Base-by-base conservation (phyloP, 768 basidiomycete genomes). In the Panellus pusillus region DNA sequence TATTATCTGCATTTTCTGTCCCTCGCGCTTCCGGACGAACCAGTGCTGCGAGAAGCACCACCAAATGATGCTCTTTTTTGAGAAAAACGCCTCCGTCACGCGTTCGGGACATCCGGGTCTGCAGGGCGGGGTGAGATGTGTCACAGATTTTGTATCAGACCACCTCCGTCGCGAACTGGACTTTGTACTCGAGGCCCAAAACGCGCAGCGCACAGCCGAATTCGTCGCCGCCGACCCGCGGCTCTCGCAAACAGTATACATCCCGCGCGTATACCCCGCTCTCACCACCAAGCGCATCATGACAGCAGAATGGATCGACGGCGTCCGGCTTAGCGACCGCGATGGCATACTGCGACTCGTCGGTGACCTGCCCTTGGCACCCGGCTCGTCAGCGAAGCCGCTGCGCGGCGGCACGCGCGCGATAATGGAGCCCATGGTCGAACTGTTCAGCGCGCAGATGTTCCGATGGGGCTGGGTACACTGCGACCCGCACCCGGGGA, bases 391-490 rank as follows among this genome's bases (percentile, higher is more conserved):
- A 24, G 36, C 66, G 4, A 70, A 65, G 47, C 73, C 76, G 15
- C 71, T 88, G 9, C 79, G 78, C 59, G 87, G 88, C 11, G 88
- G 88, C 20, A 70, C 82, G 32, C 69, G 74, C 47, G 71, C 78
- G 29, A 76, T 91, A 51, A 93, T 97, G 91, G 83, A 89, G 55
- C 84, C 85, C 18, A 92, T 93, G 79, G 84, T 93, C 35, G 87
- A 91, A 56, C 75, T 93, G 2, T 94, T 94, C 74, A 87, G 87
- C 28, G 91, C 89, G 2, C 92, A 84, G 74, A 94, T 94, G 70
- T 98, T 97, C n/a, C 68, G 80, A 54, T 97, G 89, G 89, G 93
- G 93, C 11, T 93, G 86, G 79, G 87, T 93, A 3, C 86, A 91
- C 68, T 92, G 92, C 64, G 83, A 85, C 52, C 83, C 82, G 0